phyloP scores from a whole-genome alignment of 768 basidiomycete species.

The Crassisporium funariophilum region DNA sequence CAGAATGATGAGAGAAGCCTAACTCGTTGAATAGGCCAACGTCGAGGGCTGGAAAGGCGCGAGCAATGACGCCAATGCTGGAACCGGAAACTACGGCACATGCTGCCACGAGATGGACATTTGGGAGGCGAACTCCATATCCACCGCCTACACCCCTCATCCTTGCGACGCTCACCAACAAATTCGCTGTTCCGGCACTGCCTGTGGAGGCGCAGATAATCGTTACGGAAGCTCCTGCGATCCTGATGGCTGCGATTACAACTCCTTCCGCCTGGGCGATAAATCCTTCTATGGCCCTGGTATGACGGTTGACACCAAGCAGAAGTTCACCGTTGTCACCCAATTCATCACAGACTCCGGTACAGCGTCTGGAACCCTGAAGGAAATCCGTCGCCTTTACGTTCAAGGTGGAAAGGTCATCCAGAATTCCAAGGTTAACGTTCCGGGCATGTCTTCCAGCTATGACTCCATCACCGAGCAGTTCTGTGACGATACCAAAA shows the following conservation, averaged over 20 bases:
- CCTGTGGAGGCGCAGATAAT: slow-evolving; percentile 36
- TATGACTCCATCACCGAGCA: slow-evolving; percentile 49
- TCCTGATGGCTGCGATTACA: slow-evolving; percentile 63
- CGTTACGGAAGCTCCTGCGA: slow-evolving; percentile 52
- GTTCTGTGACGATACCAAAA: slow-evolving; percentile 49
- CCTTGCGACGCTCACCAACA: slow-evolving; percentile 43
- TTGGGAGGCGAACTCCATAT: slow-evolving; percentile 57
- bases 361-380: slow-evolving; percentile 47
- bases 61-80: slow-evolving; percentile 25
- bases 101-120: slow-evolving; percentile 51
- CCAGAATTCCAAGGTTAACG: slow-evolving; percentile 48
- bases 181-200: slow-evolving; percentile 42
- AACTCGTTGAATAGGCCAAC: slow-evolving; percentile 16
- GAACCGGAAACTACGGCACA: slow-evolving; percentile 24
- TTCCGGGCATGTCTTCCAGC: slow-evolving; percentile 43
- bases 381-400: slow-evolving; percentile 57
- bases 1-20: slow-evolving; percentile 2
- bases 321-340: slow-evolving; percentile 57
- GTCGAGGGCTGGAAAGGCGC: slow-evolving; percentile 22
- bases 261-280: slow-evolving; percentile 59
- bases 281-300: slow-evolving; percentile 49
- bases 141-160: slow-evolving; percentile 56
- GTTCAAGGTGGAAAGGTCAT: slow-evolving; percentile 56
- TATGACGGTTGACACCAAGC: slow-evolving; percentile 29
- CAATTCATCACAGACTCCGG: slow-evolving; percentile 55